A percentile compares a stretch with the other conserved stretches of the same genome.
Evolutionary conservation across 176 grass and related monocot species (phyloP).

Genomic region (Microstegium vimineum): DNA sequence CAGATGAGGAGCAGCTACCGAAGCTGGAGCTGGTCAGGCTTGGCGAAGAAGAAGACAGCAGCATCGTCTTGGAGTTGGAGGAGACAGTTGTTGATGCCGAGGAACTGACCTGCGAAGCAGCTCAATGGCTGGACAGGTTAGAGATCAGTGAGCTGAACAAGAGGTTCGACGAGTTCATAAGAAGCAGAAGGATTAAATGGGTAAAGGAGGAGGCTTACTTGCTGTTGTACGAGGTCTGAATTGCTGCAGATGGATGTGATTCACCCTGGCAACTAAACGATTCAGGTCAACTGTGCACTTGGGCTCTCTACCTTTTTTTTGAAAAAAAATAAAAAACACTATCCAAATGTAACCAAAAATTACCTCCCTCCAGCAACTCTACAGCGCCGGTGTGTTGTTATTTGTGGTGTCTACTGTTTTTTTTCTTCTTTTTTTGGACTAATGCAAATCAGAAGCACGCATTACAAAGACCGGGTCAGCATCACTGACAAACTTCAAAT

Average conservation of each 20-base stretch:
- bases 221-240: not conserved
- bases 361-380: not conserved
- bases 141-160: conserved; percentile 32
- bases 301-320: not conserved
- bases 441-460: not conserved
- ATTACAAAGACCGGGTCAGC: too few species aligned
- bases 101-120: not conserved
- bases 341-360: not conserved
- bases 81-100: not conserved
- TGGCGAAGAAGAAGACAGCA: not conserved
- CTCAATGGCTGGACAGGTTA: conserved; percentile 20
- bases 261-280: not conserved
- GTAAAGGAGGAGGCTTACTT: not conserved
- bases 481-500: not conserved
- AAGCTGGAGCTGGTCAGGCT: not conserved
- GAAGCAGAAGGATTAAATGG: conserved; percentile 17
- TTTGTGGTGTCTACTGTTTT: too few species aligned
- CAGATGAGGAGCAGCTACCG: not conserved
- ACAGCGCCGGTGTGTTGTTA: too few species aligned
- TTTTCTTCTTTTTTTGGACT: too few species aligned
- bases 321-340: not conserved
- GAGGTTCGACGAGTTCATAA: conserved; percentile 41
- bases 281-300: not conserved
- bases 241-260: not conserved
- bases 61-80: not conserved